Conservation (phyloP, 2,329 filamentous ascomycete species). For the Beauveria rudraprayagi region DNA sequence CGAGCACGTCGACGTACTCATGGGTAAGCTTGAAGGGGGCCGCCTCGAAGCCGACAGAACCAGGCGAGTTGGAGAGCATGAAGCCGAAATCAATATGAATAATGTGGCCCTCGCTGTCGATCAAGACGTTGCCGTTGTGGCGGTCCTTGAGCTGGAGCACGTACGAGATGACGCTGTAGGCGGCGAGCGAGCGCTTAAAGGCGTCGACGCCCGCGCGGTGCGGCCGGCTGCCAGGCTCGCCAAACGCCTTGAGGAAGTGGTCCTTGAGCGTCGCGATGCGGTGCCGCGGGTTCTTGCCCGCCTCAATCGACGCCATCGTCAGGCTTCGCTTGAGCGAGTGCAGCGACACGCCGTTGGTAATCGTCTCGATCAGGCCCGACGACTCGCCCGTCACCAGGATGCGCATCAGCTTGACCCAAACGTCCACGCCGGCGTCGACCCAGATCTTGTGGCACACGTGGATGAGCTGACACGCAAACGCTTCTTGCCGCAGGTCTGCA, state of each 20-base stretch:
- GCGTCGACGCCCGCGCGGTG: slow-evolving; percentile 67
- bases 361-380: slow-evolving; percentile 78
- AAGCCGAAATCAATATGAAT: slow-evolving; percentile 88
- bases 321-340: slow-evolving; percentile 78
- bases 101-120: slow-evolving; percentile 79
- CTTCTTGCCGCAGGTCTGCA: slow-evolving; percentile 73
- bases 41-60: slow-evolving; percentile 77
- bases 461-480: slow-evolving; percentile 80
- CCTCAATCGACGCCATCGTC: slow-evolving; percentile 65
- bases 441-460: slow-evolving; percentile 75
- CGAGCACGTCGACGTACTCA: slow-evolving; percentile 78
- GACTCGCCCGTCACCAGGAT: slow-evolving; percentile 81
- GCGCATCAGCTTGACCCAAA: slow-evolving; percentile 87
- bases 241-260: slow-evolving; percentile 76
- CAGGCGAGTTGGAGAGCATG: slow-evolving; percentile 81
- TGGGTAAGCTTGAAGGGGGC: slow-evolving; percentile 81
- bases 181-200: slow-evolving; percentile 73
- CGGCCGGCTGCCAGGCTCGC: slow-evolving; percentile 57
- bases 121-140: slow-evolving; percentile 79
- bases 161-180: slow-evolving; percentile 80
- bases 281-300: slow-evolving; percentile 63
- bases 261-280: slow-evolving; percentile 74
- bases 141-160: slow-evolving; percentile 77
- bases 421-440: slow-evolving; percentile 63
- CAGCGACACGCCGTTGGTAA: slow-evolving; percentile 80